Evolutionary conservation across 164 flowering plant species (phyloP).

Genomic region (Houttuynia cordata): DNA sequence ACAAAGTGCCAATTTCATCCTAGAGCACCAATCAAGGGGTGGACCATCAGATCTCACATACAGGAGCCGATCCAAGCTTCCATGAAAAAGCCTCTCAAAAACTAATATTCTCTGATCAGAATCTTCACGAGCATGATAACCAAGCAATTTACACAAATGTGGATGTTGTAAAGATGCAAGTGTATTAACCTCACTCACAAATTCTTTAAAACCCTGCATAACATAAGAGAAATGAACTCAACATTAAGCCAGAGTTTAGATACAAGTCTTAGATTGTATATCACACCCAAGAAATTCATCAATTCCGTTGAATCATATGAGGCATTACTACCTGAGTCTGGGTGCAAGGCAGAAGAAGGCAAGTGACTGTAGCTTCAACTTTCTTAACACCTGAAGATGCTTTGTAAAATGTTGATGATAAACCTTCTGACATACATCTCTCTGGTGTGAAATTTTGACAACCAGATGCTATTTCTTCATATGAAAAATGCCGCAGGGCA

Average conservation of each 20-base stretch:
- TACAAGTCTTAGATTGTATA: not conserved
- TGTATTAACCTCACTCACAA: conserved; percentile 56
- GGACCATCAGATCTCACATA: conserved; percentile 86
- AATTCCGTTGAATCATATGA: too few relatives aligned
- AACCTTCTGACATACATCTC: conserved; percentile 68
- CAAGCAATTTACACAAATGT: conserved; percentile 79
- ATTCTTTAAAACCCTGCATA: conserved; percentile 58
- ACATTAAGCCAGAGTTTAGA: not conserved
- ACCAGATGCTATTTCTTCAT: conserved; percentile 70
- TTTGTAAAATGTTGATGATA: conserved; percentile 55
- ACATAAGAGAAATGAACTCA: conserved; percentile 2
- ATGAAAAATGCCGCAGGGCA: conserved; percentile 44
- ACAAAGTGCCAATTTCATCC: conserved; percentile 86
- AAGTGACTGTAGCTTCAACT: conserved; percentile 83
- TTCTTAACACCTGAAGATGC: conserved; percentile 63
- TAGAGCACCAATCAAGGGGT: conserved; percentile 77
- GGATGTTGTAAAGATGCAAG: conserved; percentile 87
- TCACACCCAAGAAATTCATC: too few relatives aligned
- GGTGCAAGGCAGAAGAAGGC: conserved; percentile 53
- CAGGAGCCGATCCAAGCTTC: conserved; percentile 76
- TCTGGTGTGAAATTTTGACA: conserved; percentile 73
- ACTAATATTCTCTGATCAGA: conserved; percentile 76
- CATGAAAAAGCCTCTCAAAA: conserved; percentile 86
- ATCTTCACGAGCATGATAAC: conserved; percentile 87
- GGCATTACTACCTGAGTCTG: conserved; percentile 22